Evolutionary conservation across 2,329 filamentous ascomycete species (phyloP), one percentile per base, ranked within the genome.

Genomic region (Diaporthe ampelina): DNA sequence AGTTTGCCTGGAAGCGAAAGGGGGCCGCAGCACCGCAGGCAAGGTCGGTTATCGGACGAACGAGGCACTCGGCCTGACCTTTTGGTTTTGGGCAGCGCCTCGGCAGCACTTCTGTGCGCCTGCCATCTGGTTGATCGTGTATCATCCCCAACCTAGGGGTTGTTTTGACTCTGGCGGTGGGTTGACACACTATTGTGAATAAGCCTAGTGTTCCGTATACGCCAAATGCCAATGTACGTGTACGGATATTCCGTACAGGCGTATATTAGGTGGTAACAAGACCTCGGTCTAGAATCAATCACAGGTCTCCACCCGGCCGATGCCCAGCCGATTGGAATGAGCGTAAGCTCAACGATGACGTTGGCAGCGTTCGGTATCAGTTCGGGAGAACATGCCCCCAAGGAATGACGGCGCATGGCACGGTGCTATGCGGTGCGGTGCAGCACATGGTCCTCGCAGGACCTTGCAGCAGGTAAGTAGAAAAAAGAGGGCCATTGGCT

Each of bases 41-140:
- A 35, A 37, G 32, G 8, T n/a, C 45, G 26, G 45, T 37, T 26
- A 52, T 52, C 63, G 45, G 63, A 67, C 63, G 63, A 67, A 67
- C 63, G 63, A 67, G 63, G 63, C 32, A 52, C 29, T 67, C 32
- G 63, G 63, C 45, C 63, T 37, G 29, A 43, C 7, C 8, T 48
- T 67, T 67, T 26, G 61, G 29, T 35, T 24, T 65, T n/a, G 43
- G 61, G 17, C 57, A 40, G 56, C 32, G 37, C 43, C 61, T 50
- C 43, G 43, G 61, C 59, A 21, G 43, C 43, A 65, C 43, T 65
- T 65, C 61, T 65, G 61, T 65, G 61, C 43, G 61, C 21, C 19
- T 67, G 61, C 61, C 61, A 52, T 67, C 61, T 67, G 61, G 61
- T 67, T 67, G 43, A 50, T 9, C 4, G 21, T 24, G 63, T 67